Evolutionary conservation across 2,329 filamentous ascomycete species (phyloP).

Genomic region (Colletotrichum navitas): DNA sequence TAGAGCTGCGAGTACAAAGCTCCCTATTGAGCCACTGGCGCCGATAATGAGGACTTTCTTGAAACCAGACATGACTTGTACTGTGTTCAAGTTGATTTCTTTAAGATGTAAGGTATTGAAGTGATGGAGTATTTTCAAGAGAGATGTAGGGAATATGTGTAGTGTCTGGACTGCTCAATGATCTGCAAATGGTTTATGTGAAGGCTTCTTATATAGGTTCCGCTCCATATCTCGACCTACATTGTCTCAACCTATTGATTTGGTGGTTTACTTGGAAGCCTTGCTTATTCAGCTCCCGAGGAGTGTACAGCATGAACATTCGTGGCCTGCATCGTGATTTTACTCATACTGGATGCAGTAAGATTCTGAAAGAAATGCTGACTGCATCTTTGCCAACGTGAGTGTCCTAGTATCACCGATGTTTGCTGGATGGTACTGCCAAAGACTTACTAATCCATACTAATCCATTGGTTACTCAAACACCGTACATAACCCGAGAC

Average conservation of each 20-base stretch:
- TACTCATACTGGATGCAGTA: not conserved
- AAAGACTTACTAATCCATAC: not conserved
- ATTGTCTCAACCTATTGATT: not conserved
- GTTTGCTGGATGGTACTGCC: not conserved
- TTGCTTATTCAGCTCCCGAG: not conserved
- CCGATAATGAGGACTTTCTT: slow-evolving; percentile 49
- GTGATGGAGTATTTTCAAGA: not conserved
- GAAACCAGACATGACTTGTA: slow-evolving; percentile 34
- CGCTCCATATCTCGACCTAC: not conserved
- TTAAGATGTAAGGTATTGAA: not conserved
- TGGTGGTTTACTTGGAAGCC: not conserved
- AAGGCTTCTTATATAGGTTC: not conserved
- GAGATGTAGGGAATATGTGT: not conserved
- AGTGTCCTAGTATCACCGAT: not conserved
- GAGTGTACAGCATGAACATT: not conserved
- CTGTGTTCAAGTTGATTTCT: not conserved
- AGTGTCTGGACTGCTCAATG: not conserved
- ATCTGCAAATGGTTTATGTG: not conserved
- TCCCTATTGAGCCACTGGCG: slow-evolving; percentile 49
- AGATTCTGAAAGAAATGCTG: not conserved
- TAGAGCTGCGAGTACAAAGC: slow-evolving; percentile 47
- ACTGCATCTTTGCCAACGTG: not conserved
- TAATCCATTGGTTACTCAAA: not conserved
- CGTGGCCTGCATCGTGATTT: not conserved
- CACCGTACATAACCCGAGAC: not conserved